phyloP scores from a whole-genome alignment of 2,329 filamentous ascomycete species.

The Xylaria hypoxylon region DNA sequence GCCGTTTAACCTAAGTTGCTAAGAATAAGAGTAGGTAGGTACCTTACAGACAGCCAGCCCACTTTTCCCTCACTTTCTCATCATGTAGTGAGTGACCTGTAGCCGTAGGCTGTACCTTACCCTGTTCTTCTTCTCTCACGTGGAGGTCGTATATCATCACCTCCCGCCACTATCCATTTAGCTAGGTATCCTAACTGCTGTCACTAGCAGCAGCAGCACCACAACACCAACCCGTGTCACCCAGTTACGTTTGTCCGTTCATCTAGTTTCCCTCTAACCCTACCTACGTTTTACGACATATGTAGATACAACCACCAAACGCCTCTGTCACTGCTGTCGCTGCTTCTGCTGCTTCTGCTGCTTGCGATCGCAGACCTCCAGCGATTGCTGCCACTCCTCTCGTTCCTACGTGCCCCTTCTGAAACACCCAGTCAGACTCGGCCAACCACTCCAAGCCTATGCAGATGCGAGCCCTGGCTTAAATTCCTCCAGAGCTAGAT shows the following conservation, averaged over 20 bases:
- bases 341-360: constrained; percentile 5
- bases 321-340: not conserved
- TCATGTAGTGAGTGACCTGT: not conserved
- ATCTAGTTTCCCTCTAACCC: constrained; percentile 13
- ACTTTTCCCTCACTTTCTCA: constrained; percentile 23
- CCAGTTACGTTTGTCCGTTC: constrained; percentile 15
- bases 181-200: not conserved
- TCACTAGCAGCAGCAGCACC: not conserved
- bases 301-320: constrained; percentile 26
- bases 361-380: constrained; percentile 9
- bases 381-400: constrained; percentile 23
- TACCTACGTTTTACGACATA: constrained; percentile 29
- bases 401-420: constrained; percentile 33
- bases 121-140: constrained; percentile 11
- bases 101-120: constrained; percentile 15
- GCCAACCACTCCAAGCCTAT: constrained; percentile 24
- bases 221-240: constrained; percentile 5
- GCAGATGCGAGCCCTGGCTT: constrained; percentile 32
- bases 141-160: constrained; percentile 28
- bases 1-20: not conserved
- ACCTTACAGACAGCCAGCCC: constrained; percentile 37
- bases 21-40: constrained; percentile 11
- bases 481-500: constrained; percentile 22
- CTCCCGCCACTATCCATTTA: constrained; percentile 20
- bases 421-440: constrained; percentile 33